Evolutionary conservation across 2,329 filamentous ascomycete genomes (phyloP).

Genomic region (Trichoderma harzianum): DNA sequence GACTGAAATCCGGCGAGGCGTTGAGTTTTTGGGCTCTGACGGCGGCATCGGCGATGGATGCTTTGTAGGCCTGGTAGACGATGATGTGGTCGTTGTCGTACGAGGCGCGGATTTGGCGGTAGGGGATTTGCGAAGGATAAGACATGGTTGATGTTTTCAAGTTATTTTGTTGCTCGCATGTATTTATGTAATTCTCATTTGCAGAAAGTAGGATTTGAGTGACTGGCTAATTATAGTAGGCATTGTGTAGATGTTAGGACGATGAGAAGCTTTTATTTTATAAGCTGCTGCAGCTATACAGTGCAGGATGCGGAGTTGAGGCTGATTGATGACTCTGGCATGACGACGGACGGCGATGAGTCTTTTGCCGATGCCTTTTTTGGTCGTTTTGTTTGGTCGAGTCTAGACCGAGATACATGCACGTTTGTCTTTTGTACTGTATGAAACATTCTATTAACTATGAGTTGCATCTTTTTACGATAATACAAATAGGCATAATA

Average conservation of each 20-base stretch:
- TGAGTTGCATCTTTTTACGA: not conserved
- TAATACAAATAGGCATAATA: not conserved
- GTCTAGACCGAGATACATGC: not conserved
- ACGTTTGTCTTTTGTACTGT: not conserved
- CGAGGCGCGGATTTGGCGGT: constrained; percentile 51
- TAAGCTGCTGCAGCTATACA: not conserved
- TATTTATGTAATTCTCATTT: not conserved
- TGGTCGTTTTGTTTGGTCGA: not conserved
- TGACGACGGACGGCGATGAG: constrained; percentile 16
- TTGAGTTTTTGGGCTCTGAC: constrained; percentile 49
- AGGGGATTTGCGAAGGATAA: constrained; percentile 27
- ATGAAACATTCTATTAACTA: not conserved
- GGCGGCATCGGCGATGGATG: constrained; percentile 51
- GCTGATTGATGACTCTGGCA: constrained; percentile 14
- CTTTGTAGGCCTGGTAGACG: constrained; percentile 60
- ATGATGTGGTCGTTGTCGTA: constrained; percentile 52
- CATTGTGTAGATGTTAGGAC: not conserved
- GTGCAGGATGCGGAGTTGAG: constrained; percentile 3
- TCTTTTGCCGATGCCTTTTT: constrained; percentile 2
- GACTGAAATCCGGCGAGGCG: constrained; percentile 50
- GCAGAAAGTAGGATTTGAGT: not conserved
- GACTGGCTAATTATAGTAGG: not conserved
- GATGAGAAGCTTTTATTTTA: not conserved
- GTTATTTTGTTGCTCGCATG: no score
- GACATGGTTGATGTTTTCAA: not conserved